Conservation (phyloP, 192 early-diverging fungal species). For the Umbelopsis isabellina region DNA sequence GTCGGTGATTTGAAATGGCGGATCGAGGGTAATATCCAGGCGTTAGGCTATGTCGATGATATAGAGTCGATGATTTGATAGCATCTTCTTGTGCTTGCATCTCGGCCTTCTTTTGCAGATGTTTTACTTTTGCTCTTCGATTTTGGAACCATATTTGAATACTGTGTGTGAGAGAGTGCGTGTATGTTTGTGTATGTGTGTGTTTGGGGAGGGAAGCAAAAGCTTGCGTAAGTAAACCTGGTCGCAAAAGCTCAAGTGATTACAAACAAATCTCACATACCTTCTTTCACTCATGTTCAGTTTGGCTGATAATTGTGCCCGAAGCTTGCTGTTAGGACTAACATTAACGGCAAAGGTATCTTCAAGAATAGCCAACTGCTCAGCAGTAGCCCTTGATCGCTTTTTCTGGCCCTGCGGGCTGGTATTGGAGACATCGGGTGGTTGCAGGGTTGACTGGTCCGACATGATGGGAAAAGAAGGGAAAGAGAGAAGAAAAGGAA, state of each 20-base stretch:
- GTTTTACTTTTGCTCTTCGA: slow-evolving; percentile 35
- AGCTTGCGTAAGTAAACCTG: too few species aligned
- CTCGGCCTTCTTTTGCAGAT: slow-evolving; percentile 37
- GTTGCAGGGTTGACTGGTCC: background rate
- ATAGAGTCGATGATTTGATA: background rate
- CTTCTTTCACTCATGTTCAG: slow-evolving; percentile 63
- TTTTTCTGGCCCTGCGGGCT: slow-evolving; percentile 25
- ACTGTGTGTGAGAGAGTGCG: background rate
- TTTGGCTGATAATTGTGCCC: slow-evolving; percentile 66
- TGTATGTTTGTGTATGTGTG: background rate
- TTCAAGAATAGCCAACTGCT: slow-evolving; percentile 67
- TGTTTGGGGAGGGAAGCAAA: background rate
- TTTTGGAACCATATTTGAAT: slow-evolving; percentile 42
- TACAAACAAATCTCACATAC: background rate
- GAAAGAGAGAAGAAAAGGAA: slow-evolving; percentile 20
- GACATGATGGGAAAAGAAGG: slow-evolving; percentile 24
- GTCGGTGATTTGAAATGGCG: slow-evolving; percentile 7
- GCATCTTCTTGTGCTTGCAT: slow-evolving; percentile 37
- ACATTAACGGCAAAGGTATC: slow-evolving; percentile 70
- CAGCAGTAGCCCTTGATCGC: slow-evolving; percentile 68
- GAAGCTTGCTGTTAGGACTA: slow-evolving; percentile 65
- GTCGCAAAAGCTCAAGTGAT: background rate
- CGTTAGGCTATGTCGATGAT: slow-evolving; percentile 21
- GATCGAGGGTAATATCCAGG: slow-evolving; percentile 18
- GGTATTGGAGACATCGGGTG: background rate